Percentiles rank a stretch among this genome's conserved stretches.
These are phyloP conservation scores for Fistulifera pelliculosa DNA, from an alignment of 108 stramenopile genomes.

Conservation along the genomic window DNA sequence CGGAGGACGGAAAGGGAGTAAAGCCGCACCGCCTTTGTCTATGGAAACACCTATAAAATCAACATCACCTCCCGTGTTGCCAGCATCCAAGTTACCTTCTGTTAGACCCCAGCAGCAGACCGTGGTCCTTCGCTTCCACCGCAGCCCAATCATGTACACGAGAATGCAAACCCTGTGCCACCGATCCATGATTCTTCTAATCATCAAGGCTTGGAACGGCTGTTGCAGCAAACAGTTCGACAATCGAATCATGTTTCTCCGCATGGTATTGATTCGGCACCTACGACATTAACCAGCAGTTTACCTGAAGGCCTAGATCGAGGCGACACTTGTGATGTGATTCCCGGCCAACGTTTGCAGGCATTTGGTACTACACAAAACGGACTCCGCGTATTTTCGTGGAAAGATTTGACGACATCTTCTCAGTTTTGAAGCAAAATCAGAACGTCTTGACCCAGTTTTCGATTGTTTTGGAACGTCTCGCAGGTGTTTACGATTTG, in stretches of 20 bases:
- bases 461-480: conserved; percentile 44
- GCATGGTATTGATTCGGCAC: conserved; percentile 38
- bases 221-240: conserved; percentile 42
- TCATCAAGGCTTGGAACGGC: conserved; percentile 48
- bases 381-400: conserved; percentile 51
- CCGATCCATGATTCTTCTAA: conserved; percentile 32
- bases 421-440: conserved; percentile 34
- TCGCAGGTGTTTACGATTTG: conserved; percentile 39
- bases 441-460: conserved; percentile 48
- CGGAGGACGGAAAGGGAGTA: conserved; percentile 4
- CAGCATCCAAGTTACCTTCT: background rate
- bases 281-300: conserved; percentile 18
- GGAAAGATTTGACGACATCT: conserved; percentile 20
- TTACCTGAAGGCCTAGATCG: conserved; percentile 59
- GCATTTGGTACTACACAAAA: conserved; percentile 48
- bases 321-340: conserved; percentile 51
- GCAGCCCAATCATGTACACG: background rate
- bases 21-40: background rate
- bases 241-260: conserved; percentile 32
- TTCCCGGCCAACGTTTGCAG: conserved; percentile 52
- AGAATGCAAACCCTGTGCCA: conserved; percentile 6
- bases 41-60: background rate
- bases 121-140: background rate
- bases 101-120: background rate
- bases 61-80: background rate